phyloP scores from a whole-genome alignment of 208 protist genomes.

The Crithidia bombi region DNA sequence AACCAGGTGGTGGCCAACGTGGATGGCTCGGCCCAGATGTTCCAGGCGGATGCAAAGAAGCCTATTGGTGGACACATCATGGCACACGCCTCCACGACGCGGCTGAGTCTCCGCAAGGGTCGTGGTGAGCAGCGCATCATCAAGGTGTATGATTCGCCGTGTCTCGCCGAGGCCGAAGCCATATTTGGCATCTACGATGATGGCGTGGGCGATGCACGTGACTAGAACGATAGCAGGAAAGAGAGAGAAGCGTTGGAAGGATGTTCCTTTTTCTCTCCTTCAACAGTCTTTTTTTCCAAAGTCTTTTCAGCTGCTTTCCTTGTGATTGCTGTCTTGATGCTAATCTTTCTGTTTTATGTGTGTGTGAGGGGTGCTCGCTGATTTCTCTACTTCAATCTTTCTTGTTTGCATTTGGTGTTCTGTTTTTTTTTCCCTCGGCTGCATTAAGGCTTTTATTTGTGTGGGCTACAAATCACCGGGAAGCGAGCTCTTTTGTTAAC shows the following conservation, averaged over 20 bases:
- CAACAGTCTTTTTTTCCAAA: no score
- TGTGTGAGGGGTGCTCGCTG: no score
- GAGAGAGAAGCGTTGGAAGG: not conserved
- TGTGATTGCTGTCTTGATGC: no score
- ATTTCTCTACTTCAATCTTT: no score
- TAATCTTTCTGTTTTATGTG: no score
- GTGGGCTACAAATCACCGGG: no score
- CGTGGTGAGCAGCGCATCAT: slow-evolving; percentile 98
- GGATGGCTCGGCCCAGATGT: slow-evolving; percentile 96
- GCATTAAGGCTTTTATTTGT: no score
- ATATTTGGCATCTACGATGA: slow-evolving; percentile 97
- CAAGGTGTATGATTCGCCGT: slow-evolving; percentile 99
- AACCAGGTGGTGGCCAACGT: slow-evolving; percentile 99
- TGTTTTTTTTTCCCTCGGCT: not conserved
- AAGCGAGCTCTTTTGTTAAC: no score
- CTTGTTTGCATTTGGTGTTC: not conserved
- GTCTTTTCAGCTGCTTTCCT: no score
- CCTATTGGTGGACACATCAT: slow-evolving; percentile 99
- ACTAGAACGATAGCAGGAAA: slow-evolving; percentile 72
- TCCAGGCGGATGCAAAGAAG: slow-evolving; percentile 98
- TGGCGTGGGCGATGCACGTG: slow-evolving; percentile 97
- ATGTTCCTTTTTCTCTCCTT: no score
- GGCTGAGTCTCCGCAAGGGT: slow-evolving; percentile 99
- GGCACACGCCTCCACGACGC: slow-evolving; percentile 99
- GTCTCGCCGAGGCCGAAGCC: slow-evolving; percentile 97